Evolutionary conservation across 2,329 filamentous ascomycete species (phyloP).

Genomic region (Fusarium dlaminii): DNA sequence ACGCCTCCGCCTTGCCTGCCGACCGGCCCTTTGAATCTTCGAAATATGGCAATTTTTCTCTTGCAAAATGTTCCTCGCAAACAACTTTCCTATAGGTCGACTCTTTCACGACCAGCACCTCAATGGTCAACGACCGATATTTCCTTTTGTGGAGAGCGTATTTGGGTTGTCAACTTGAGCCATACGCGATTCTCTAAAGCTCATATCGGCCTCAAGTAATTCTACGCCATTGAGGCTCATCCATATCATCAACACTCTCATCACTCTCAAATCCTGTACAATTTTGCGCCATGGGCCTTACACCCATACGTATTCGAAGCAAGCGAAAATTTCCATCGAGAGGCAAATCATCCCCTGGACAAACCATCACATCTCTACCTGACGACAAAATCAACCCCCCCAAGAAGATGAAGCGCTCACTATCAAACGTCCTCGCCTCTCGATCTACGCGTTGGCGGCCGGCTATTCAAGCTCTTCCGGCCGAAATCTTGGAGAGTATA

Average conservation of each 20-base stretch:
- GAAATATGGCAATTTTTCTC: neutral
- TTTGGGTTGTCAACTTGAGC: neutral
- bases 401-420: slow-evolving; percentile 44
- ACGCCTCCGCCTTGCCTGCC: neutral
- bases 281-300: slow-evolving; percentile 54
- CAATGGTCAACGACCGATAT: neutral
- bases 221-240: neutral
- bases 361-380: neutral
- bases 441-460: slow-evolving; percentile 40
- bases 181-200: neutral
- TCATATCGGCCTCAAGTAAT: neutral
- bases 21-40: neutral
- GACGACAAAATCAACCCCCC: neutral
- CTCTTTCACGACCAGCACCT: neutral
- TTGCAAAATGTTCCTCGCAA: neutral
- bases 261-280: neutral
- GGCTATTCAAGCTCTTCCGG: slow-evolving; percentile 53
- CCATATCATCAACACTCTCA: neutral
- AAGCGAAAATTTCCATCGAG: slow-evolving; percentile 56
- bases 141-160: neutral
- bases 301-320: slow-evolving; percentile 59
- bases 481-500: slow-evolving; percentile 64
- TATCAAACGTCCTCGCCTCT: slow-evolving; percentile 45
- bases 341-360: slow-evolving; percentile 15
- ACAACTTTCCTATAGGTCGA: neutral